A percentile compares a stretch with the other conserved stretches of the same genome.
Conservation (phyloP, 2,329 filamentous ascomycete genomes). For the Colletotrichum phormii region DNA sequence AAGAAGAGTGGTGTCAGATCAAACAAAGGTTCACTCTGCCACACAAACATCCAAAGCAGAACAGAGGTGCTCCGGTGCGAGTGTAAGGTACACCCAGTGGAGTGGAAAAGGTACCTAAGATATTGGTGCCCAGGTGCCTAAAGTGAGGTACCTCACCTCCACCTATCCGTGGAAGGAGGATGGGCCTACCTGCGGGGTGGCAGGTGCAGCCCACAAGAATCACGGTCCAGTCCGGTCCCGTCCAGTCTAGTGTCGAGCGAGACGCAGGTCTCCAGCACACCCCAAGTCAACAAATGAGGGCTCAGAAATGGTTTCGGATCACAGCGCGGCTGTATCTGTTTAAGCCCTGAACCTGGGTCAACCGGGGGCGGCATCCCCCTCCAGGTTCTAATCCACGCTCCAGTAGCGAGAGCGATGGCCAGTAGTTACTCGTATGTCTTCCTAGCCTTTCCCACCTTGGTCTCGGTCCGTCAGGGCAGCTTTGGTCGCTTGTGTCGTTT, state of each 20-base stretch:
- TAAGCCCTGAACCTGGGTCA: conserved; percentile 15
- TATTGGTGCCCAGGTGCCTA: neutral
- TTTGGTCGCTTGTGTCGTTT: neutral
- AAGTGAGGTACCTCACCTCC: neutral
- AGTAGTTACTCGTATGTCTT: neutral
- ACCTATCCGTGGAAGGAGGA: neutral
- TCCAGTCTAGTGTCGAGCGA: conserved; percentile 26
- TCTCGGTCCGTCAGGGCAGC: neutral
- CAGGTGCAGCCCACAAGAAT: conserved; percentile 10
- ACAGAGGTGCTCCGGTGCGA: neutral
- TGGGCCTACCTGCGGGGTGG: neutral
- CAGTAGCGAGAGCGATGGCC: neutral
- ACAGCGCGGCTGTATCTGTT: conserved; percentile 15
- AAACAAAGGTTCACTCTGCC: conserved; percentile 14
- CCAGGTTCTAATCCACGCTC: conserved; percentile 5
- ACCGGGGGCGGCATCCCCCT: neutral
- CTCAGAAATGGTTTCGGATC: conserved; percentile 30
- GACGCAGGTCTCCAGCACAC: conserved; percentile 17
- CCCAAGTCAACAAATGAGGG: conserved; percentile 23
- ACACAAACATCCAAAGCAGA: conserved; percentile 17
- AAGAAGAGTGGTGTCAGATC: conserved; percentile 5
- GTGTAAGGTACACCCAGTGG: too few species aligned
- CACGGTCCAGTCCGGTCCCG: conserved; percentile 33
- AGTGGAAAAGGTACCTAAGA: neutral
- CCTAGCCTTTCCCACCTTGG: neutral